phyloP scores from a whole-genome alignment of 2,329 filamentous ascomycete species.

The Rutstroemia sydowiana region DNA sequence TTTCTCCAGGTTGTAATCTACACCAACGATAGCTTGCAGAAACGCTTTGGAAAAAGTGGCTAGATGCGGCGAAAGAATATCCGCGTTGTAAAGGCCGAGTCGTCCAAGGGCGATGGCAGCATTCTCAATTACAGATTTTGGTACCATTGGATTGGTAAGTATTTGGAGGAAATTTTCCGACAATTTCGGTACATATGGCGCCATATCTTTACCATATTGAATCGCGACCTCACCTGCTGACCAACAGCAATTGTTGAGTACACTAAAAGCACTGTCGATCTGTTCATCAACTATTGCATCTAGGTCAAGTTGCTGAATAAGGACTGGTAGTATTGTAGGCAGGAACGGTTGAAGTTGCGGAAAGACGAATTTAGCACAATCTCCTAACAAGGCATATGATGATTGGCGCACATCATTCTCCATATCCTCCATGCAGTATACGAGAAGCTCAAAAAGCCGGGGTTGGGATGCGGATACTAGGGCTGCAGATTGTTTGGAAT shows the following conservation, averaged over 20 bases:
- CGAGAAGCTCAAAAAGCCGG: slow-evolving; percentile 82
- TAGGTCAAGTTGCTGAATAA: slow-evolving; percentile 84
- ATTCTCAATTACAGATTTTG: slow-evolving; percentile 84
- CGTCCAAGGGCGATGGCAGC: slow-evolving; percentile 88
- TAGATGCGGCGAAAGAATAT: slow-evolving; percentile 71
- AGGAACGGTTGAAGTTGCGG: slow-evolving; percentile 69
- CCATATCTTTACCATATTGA: slow-evolving; percentile 67
- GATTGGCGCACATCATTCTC: slow-evolving; percentile 94
- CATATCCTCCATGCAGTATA: slow-evolving; percentile 85
- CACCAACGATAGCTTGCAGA: slow-evolving; percentile 71
- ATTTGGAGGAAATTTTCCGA: slow-evolving; percentile 74
- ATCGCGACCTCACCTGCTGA: slow-evolving; percentile 88
- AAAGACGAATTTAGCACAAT: slow-evolving; percentile 91
- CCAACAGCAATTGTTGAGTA: slow-evolving; percentile 98
- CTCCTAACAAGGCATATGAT: slow-evolving; percentile 87
- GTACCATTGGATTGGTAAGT: slow-evolving; percentile 76
- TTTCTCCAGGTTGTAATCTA: slow-evolving; percentile 89
- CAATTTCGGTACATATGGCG: slow-evolving; percentile 68
- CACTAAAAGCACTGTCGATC: slow-evolving; percentile 77
- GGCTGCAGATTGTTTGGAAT: slow-evolving; percentile 63
- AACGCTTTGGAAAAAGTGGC: slow-evolving; percentile 76
- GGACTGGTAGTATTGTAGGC: slow-evolving; percentile 64
- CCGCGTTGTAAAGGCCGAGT: slow-evolving; percentile 71
- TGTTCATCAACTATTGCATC: slow-evolving; percentile 70
- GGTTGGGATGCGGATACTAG: slow-evolving; percentile 71